Evolutionary conservation across 108 stramenopile genomes (phyloP), one percentile per base, ranked within the genome.

Genomic region (Skeletonema grethae): DNA sequence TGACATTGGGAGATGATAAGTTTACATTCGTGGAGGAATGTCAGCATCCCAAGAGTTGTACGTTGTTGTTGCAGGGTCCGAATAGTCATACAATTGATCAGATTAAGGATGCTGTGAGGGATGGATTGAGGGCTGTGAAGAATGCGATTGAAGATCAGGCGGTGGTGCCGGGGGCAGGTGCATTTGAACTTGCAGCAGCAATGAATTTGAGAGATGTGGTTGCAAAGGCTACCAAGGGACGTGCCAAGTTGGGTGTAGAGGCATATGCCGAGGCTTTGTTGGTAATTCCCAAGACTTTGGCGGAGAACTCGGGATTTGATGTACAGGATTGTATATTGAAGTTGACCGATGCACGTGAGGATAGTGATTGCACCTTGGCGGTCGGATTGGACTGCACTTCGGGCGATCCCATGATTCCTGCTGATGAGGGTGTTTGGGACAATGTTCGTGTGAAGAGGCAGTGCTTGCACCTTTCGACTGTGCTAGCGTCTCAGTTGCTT

Each of bases 21-120:
- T 99, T 91, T 85, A 99, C 99, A 38, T 99, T 99, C 73, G 96
- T 98, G 22, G 98, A 99, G 83, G 98, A 97, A 72, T 98, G 97
- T 69, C 74, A 82, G 22, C 77, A 86, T 70, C 90, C 98, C 63
- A 86, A 95, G 66, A 91, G 91, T 28, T 98, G 98, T 85, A 97
- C 99, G 29, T 68, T 99, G 53, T 84, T 99, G 30, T 71, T 99
- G 68, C 97, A 97, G 79, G 99, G 99, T 41, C 98, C 98, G 57
- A 99, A 99, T 86, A 86, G 86, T 39, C 96, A 98, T 80, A 96
- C 98, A 34, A 97, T 98, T 78, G 94, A 87, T 62, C 99, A 98
- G 79, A 92, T 98, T 68, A 97, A 99, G 83, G 99, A 99, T 86
- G 98, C 97, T 0, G 87, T 98, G 29, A 89, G 98, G 61, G 99